A percentile compares a stretch with the other conserved stretches of the same genome.
Conservation (phyloP, 352 stramenopile species). For the Phytophthora ramorum region DNA sequence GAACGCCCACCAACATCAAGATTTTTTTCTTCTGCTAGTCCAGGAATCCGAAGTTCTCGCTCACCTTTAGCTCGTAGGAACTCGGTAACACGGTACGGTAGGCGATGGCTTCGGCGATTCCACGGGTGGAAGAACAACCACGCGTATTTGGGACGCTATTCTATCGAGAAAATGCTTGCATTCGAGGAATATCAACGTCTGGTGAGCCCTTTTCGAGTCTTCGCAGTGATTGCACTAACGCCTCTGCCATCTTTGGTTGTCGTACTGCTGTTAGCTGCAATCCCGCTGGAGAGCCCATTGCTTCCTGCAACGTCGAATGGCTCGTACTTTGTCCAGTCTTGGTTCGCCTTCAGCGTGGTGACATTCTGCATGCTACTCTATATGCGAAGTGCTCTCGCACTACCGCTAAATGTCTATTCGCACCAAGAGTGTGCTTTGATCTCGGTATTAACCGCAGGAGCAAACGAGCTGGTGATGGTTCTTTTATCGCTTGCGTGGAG, state of each 20-base stretch:
- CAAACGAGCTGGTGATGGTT: constrained; percentile 18
- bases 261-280: constrained; percentile 9
- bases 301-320: background rate
- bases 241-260: constrained; percentile 16
- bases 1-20: background rate
- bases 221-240: constrained; percentile 18
- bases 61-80: background rate
- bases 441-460: constrained; percentile 1
- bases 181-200: constrained; percentile 30
- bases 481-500: constrained; percentile 10
- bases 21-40: background rate
- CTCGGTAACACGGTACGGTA: background rate
- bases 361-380: constrained; percentile 16
- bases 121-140: constrained; percentile 23
- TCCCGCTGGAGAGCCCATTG: constrained; percentile 17
- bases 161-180: constrained; percentile 30
- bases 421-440: constrained; percentile 18
- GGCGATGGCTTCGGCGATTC: constrained; percentile 1
- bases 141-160: constrained; percentile 30
- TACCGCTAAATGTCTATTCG: constrained; percentile 12
- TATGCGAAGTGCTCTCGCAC: constrained; percentile 13
- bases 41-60: background rate
- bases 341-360: constrained; percentile 17
- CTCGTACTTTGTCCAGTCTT: constrained; percentile 16
- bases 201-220: constrained; percentile 6